These are phyloP conservation scores for Thielaviopsis ethacetica DNA, from an alignment of 2,329 filamentous ascomycete species.

Conservation along the genomic window DNA sequence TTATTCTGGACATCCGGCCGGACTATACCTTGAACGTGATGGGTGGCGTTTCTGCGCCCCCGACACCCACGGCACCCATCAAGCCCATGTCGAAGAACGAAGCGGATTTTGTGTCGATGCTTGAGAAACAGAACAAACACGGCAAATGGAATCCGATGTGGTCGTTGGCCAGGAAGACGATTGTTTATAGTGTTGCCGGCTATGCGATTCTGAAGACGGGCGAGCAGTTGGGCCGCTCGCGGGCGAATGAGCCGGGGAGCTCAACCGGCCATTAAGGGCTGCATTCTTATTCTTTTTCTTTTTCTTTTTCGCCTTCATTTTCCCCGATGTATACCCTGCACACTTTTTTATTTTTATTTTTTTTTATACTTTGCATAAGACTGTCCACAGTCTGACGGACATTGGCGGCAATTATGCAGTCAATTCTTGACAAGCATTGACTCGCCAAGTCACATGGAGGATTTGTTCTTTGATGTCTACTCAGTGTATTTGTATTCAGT, in stretches of 20 bases:
- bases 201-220: neutral
- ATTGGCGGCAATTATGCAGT: neutral
- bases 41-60: slow-evolving; percentile 9
- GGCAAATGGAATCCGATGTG: neutral
- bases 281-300: neutral
- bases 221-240: neutral
- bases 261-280: slow-evolving; percentile 37
- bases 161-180: slow-evolving; percentile 11
- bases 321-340: neutral
- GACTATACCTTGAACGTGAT: neutral
- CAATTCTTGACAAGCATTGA: neutral
- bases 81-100: neutral
- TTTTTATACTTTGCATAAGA: neutral
- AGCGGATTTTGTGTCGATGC: neutral
- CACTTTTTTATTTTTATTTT: slow-evolving; percentile 1
- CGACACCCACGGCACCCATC: neutral
- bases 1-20: slow-evolving; percentile 1
- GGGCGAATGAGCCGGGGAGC: slow-evolving; percentile 26
- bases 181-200: slow-evolving; percentile 9
- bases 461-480: neutral
- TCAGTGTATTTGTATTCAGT: neutral
- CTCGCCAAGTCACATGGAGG: neutral
- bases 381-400: neutral
- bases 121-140: slow-evolving; percentile 1
- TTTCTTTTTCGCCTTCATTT: slow-evolving; percentile 1